Percentiles rank a stretch among this genome's conserved stretches.
Evolutionary conservation across 108 stramenopile genomes (phyloP).

Genomic region (Pseudonitzschia multistriata): DNA sequence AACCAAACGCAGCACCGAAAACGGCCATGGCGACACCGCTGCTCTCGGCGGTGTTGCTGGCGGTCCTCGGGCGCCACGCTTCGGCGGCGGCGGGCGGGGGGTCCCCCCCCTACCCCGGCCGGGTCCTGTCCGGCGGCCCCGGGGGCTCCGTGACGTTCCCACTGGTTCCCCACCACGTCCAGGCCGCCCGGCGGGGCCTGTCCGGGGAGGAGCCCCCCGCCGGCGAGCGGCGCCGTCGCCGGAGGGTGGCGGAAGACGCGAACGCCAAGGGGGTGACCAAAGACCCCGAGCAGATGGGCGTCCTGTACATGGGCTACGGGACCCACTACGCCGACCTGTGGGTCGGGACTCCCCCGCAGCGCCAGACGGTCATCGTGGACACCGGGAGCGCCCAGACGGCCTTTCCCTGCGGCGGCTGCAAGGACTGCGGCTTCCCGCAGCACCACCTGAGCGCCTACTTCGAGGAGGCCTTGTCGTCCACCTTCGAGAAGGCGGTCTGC

Average conservation of each 20-base stretch:
- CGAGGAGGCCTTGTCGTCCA: slow-evolving; percentile 26
- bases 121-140: neutral
- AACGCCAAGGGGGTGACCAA: neutral
- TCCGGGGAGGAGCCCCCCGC: neutral
- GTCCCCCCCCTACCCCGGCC: neutral
- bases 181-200: slow-evolving; percentile 24
- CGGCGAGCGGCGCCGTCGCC: neutral
- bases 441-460: slow-evolving; percentile 77
- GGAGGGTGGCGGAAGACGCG: neutral
- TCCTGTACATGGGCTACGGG: slow-evolving; percentile 45
- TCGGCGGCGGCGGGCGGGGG: too few species aligned
- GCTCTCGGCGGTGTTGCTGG: neutral
- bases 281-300: slow-evolving; percentile 28
- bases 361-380: slow-evolving; percentile 97
- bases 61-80: neutral
- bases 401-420: slow-evolving; percentile 91
- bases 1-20: too few species aligned
- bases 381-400: slow-evolving; percentile 89
- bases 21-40: too few species aligned
- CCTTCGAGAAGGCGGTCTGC: slow-evolving; percentile 31
- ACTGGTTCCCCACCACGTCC: slow-evolving; percentile 49
- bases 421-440: slow-evolving; percentile 59
- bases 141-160: slow-evolving; percentile 20
- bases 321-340: slow-evolving; percentile 94
- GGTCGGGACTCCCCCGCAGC: slow-evolving; percentile 93